These are phyloP conservation scores for Gautieria morchelliformis DNA, from an alignment of 768 basidiomycete species.

Conservation along the genomic window DNA sequence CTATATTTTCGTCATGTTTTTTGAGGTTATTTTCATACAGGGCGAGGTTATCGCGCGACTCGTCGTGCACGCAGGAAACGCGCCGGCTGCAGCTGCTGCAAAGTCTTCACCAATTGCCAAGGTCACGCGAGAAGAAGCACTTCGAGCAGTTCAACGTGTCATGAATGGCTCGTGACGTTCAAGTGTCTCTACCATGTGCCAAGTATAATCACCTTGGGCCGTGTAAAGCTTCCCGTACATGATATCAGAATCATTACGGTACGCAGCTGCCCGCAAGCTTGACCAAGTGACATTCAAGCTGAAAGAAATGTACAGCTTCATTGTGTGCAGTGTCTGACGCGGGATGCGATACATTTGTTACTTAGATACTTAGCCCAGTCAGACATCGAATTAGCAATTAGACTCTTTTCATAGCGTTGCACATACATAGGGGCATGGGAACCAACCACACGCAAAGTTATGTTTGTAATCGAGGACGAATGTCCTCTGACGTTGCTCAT, in stretches of 20 bases:
- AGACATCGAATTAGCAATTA: not conserved
- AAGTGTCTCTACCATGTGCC: too few species aligned
- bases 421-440: not conserved
- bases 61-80: slow-evolving; percentile 44
- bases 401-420: not conserved
- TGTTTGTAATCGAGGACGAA: not conserved
- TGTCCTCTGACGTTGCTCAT: not conserved
- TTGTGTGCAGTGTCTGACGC: not conserved
- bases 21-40: slow-evolving; percentile 23
- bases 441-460: not conserved
- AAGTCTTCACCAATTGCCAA: not conserved
- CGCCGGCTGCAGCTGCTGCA: not conserved
- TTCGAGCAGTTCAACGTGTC: not conserved
- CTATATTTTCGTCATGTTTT: not conserved
- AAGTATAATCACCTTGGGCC: too few species aligned
- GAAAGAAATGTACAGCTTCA: not conserved
- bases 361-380: not conserved
- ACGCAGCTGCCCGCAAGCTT: not conserved
- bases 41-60: slow-evolving; percentile 77
- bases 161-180: not conserved
- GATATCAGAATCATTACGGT: not conserved
- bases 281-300: not conserved
- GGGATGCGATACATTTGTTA: not conserved
- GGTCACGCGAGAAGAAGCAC: slow-evolving; percentile 5
- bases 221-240: not conserved